Evolutionary conservation across 1,284 basidiomycete species (phyloP), one percentile per base, ranked within the genome.

Genomic region (Sporisorium exsertum): DNA sequence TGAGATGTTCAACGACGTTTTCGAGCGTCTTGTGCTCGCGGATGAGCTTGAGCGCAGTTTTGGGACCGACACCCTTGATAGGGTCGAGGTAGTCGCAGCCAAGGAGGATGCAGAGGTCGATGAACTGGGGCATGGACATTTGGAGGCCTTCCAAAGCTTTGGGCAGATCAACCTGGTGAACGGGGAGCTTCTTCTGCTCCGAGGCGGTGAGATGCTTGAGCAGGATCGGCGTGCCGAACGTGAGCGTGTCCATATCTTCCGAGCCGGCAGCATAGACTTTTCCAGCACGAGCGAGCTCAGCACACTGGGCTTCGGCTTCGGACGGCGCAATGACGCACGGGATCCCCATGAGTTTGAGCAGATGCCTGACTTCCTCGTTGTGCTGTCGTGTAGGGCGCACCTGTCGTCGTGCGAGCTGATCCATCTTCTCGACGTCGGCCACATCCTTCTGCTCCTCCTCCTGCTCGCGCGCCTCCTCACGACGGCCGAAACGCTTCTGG

Each of bases 171-270:
- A 99, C 94, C 84, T 98, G 94, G 76, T 91, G 92, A 78, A 99
- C 98, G n/a, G 97, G 96, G 79, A 94, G 91, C 86, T 98, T 99
- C 86, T 97, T 95, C 27, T 95, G 95, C 85, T 99, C 97, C n/a
- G 94, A 95, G 86, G 98, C 97, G 8, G 97, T 99, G 58, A 99
- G 90, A 86, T 98, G 96, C 52, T 96, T 94, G 77, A 94, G 92
- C 10, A 99, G 89, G 58, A 97, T 92, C 0, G 96, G 95, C 0
- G 96, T 88, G 78, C 91, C 89, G 88, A 99, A 99, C 0, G 97
- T 99, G 47, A 99, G 90, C 3, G 97, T 99, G 83, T 99, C 97
- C 97, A 99, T 99, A 85, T 99, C 97, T 87, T 99, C 97, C 0
- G 95, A 97, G 7, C 97, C 97, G 5, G 95, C 95, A 0, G 93